phyloP scores from a whole-genome alignment of 176 grass and related monocot genomes.

The Musa schizocarpa region DNA sequence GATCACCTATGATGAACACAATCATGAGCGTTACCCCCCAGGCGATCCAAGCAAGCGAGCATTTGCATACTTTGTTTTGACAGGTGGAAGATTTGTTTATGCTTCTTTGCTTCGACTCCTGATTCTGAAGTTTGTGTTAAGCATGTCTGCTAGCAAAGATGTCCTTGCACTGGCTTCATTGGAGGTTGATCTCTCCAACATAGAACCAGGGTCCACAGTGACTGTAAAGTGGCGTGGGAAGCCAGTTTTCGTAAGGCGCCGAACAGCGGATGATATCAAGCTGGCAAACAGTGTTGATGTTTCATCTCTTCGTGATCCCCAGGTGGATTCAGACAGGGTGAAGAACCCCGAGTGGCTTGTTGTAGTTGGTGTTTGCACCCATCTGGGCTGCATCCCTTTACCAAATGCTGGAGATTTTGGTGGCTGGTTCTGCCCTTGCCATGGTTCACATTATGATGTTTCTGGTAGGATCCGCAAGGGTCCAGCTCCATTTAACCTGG shows the following conservation, averaged over 20 bases:
- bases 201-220: not conserved
- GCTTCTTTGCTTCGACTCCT: not conserved
- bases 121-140: conserved; percentile 8
- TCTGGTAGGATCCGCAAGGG: conserved; percentile 1
- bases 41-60: not conserved
- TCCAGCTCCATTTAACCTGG: not conserved
- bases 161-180: conserved; percentile 1
- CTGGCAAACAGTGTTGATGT: not conserved
- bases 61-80: conserved; percentile 5
- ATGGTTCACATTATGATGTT: conserved; percentile 1
- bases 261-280: not conserved
- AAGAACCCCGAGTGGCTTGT: conserved; percentile 2
- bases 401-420: conserved; percentile 9
- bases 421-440: not conserved
- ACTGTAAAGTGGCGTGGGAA: conserved; percentile 4
- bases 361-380: not conserved
- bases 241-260: not conserved
- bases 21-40: not conserved
- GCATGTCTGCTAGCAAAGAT: not conserved
- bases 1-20: conserved; percentile 2
- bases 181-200: not conserved
- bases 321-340: not conserved
- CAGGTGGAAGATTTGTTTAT: not conserved
- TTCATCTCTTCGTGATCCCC: conserved; percentile 1
- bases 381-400: not conserved